These are phyloP conservation scores for Leccinum subtestaceum DNA, from an alignment of 768 basidiomycete genomes.

Conservation along the genomic window DNA sequence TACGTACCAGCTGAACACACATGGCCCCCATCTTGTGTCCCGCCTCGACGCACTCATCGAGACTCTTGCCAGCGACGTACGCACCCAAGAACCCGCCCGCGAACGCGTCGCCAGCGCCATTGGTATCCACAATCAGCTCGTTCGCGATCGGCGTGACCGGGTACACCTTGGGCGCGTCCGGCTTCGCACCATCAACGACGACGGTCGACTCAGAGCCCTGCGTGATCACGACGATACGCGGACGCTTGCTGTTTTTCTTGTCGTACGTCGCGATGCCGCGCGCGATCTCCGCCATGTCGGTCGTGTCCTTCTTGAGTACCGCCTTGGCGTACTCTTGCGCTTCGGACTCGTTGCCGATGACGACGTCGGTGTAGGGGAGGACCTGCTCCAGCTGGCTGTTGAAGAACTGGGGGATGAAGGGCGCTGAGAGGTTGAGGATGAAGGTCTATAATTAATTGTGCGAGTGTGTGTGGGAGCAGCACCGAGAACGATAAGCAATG, in stretches of 20 bases:
- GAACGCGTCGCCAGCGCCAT: slow-evolving; percentile 97
- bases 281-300: slow-evolving; percentile 67
- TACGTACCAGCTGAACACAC: slow-evolving; percentile 73
- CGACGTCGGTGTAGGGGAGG: slow-evolving; percentile 79
- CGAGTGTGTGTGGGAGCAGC: not conserved
- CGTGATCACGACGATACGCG: slow-evolving; percentile 86
- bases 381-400: slow-evolving; percentile 74
- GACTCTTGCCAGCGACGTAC: slow-evolving; percentile 68
- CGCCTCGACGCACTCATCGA: slow-evolving; percentile 74
- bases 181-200: slow-evolving; percentile 60
- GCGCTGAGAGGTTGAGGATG: slow-evolving; percentile 91
- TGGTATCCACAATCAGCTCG: slow-evolving; percentile 87
- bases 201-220: slow-evolving; percentile 82
- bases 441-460: slow-evolving; percentile 57
- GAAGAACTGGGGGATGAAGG: slow-evolving; percentile 97
- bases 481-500: not conserved
- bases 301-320: slow-evolving; percentile 63
- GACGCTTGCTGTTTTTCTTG: slow-evolving; percentile 69
- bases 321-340: slow-evolving; percentile 83
- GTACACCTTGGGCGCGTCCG: slow-evolving; percentile 51
- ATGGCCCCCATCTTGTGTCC: slow-evolving; percentile 87
- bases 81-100: slow-evolving; percentile 95
- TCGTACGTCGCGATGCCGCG: slow-evolving; percentile 67
- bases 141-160: slow-evolving; percentile 55
- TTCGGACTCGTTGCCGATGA: slow-evolving; percentile 97